Evolutionary conservation across 129 eudicot species (phyloP).

Genomic region (Dittrichia graveolens): DNA sequence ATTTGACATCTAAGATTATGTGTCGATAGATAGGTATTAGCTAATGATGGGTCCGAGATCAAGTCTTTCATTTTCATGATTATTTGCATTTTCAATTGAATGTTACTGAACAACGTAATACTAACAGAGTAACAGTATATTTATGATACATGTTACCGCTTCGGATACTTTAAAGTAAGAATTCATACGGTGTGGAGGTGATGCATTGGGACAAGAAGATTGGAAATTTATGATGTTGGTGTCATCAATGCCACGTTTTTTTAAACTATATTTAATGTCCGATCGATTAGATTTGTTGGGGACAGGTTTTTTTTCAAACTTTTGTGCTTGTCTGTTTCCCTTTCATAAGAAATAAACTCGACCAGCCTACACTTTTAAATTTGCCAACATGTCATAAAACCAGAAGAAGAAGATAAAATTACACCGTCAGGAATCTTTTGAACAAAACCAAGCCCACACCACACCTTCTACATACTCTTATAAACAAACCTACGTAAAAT

Average conservation of each 20-base stretch:
- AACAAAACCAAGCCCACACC: constrained; percentile 39
- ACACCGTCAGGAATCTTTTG: constrained; percentile 41
- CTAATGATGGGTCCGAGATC: no score
- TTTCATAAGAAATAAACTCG: constrained; percentile 16
- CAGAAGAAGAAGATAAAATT: constrained; percentile 17
- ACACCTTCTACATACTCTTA: background rate
- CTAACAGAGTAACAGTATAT: no score
- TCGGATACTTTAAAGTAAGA: no score
- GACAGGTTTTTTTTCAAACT: constrained; percentile 28
- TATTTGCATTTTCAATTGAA: no score
- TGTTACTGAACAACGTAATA: no score
- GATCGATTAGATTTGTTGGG: constrained; percentile 5
- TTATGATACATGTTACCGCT: no score
- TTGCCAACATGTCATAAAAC: constrained; percentile 19
- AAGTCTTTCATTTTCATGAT: no score
- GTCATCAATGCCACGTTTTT: constrained; percentile 29
- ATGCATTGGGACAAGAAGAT: no score
- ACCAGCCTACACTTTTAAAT: constrained; percentile 22
- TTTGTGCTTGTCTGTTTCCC: constrained; percentile 32
- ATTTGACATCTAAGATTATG: no score
- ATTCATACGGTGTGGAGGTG: no score
- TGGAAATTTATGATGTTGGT: constrained; percentile 20
- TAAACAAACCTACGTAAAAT: background rate
- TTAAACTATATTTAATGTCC: constrained; percentile 1
- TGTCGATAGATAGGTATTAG: no score